Evolutionary conservation across 1,284 basidiomycete species (phyloP).

Genomic region (Melampsora larici-populina): DNA sequence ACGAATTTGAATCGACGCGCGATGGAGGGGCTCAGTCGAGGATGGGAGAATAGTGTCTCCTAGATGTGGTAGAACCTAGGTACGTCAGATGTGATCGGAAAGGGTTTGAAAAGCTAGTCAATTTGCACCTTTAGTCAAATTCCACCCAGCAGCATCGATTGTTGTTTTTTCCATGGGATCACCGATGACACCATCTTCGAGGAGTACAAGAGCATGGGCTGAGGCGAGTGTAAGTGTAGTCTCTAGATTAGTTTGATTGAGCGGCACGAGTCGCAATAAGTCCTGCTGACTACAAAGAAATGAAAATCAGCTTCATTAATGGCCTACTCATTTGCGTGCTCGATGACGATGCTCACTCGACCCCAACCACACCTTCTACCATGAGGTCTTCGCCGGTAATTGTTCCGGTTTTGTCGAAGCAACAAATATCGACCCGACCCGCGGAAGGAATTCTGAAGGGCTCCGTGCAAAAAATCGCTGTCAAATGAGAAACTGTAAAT

Average conservation of each 20-base stretch:
- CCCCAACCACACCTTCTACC: constrained; percentile 81
- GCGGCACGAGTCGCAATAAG: constrained; percentile 67
- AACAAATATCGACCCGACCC: constrained; percentile 90
- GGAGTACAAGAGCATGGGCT: constrained; percentile 87
- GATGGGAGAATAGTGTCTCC: constrained; percentile 68
- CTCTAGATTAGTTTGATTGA: constrained; percentile 70
- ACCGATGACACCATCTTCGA: constrained; percentile 85
- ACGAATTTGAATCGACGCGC: constrained; percentile 65
- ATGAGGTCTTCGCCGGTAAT: constrained; percentile 94
- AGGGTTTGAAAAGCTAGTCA: background rate
- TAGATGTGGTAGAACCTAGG: constrained; percentile 47
- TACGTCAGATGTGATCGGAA: background rate
- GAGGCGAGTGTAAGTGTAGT: constrained; percentile 86
- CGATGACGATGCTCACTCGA: constrained; percentile 68
- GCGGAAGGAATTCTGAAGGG: constrained; percentile 93
- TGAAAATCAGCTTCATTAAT: constrained; percentile 48
- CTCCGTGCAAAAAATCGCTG: constrained; percentile 95
- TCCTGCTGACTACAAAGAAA: constrained; percentile 51
- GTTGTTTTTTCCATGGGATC: constrained; percentile 99
- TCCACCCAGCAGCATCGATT: constrained; percentile 86
- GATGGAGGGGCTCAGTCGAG: constrained; percentile 15
- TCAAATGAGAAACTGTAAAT: background rate
- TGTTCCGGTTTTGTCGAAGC: constrained; percentile 96
- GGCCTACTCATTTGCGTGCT: constrained; percentile 45
- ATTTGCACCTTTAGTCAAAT: constrained; percentile 66